Evolutionary conservation across 2,329 filamentous ascomycete species (phyloP), one percentile per base, ranked within the genome.

Genomic region (Cryphonectria radicalis): DNA sequence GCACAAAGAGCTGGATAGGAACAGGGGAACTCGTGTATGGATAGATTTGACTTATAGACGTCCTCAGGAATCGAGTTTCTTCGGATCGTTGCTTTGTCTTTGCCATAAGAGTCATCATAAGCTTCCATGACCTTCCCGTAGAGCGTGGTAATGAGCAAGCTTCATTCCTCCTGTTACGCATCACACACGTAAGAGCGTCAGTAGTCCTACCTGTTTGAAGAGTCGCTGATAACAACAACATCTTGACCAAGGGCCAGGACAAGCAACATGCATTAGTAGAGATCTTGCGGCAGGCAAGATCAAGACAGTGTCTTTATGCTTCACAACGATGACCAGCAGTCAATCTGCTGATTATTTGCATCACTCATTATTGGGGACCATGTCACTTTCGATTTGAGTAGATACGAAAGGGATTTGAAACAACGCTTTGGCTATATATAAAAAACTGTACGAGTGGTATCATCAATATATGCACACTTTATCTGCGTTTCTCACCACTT

Each of bases 1-100:
- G 70, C 70, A 71, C 70, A 69, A 66, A 55, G 40, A 69, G 62
- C 66, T 72, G 62, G 72, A 46, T n/a, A 43, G 59, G 19, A 22
- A 28, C 22, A 42, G 28, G 50, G 46, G 62, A 64, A 62, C 37
- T 63, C 1, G 8, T 11, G 69, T 66, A 67, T 70, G 73, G 73
- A 71, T 71, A 74, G 72, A 73, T 71, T 59, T 70, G 71, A 72
- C 60, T 67, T 67, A 74, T 74, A 75, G 73, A 74, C 69, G 65
- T 67, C 43, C 59, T 69, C 70, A 74, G 70, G 72, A 74, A 73
- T 72, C 71, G 28, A 72, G 25, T 64, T 70, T 69, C 43, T 62
- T 65, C 66, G 55, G 43, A 22, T 66, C 43, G 22, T 22, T 40
- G 3, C 14, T 35, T 40, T 32, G 14, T 19, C 50, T 37, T 42